phyloP scores from a whole-genome alignment of 2,329 filamentous ascomycete species.

The Arthrobotrys iridis region DNA sequence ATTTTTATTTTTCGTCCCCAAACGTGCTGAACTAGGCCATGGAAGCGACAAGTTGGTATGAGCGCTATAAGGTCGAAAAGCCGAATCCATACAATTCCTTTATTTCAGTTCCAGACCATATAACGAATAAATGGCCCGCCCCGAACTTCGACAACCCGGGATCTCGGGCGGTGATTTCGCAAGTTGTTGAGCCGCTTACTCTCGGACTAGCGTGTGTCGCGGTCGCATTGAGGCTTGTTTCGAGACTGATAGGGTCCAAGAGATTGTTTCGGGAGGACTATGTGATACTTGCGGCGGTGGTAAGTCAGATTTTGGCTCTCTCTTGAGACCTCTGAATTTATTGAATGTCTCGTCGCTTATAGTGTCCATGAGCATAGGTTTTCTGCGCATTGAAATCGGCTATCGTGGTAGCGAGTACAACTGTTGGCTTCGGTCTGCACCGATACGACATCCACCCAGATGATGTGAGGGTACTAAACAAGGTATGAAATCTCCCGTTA shows the following conservation, averaged over 20 bases:
- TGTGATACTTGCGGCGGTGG: conserved; percentile 9
- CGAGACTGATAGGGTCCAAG: conserved; percentile 20
- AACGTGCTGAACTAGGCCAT: neutral
- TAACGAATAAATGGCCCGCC: conserved; percentile 16
- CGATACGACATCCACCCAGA: conserved; percentile 14
- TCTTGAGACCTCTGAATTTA: neutral
- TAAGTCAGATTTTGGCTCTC: neutral
- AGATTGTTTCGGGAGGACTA: conserved; percentile 24
- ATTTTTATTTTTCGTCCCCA: neutral
- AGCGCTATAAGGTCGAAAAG: conserved; percentile 18
- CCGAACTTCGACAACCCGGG: conserved; percentile 16
- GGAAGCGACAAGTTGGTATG: conserved; percentile 9
- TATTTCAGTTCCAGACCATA: conserved; percentile 20
- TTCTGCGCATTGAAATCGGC: conserved; percentile 22
- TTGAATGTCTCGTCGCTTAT: too few species aligned
- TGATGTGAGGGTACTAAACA: conserved; percentile 9
- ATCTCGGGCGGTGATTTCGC: conserved; percentile 6
- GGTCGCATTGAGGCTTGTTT: conserved; percentile 4
- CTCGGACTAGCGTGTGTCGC: conserved; percentile 15
- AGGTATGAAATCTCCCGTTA: neutral
- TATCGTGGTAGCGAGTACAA: conserved; percentile 12
- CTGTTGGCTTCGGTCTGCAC: conserved; percentile 15
- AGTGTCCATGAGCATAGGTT: neutral
- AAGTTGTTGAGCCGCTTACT: conserved; percentile 20
- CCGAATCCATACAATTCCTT: conserved; percentile 22